A percentile compares a stretch with the other conserved stretches of the same genome.
Conservation (phyloP, 23 red algal species). For the Porphyridium purpureum region DNA sequence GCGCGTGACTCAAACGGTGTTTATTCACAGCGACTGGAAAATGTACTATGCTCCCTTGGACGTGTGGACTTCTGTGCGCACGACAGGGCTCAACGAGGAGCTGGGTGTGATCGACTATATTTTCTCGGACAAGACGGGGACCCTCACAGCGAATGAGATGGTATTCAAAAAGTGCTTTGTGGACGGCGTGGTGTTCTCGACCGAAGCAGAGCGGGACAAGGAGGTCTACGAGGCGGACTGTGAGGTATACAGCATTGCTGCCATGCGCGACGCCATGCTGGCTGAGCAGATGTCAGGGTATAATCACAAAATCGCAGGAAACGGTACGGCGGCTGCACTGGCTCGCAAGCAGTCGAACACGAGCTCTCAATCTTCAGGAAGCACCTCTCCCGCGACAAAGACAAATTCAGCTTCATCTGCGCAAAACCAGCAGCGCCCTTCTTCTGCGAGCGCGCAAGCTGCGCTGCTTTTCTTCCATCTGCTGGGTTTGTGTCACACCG, state of each 20-base stretch:
- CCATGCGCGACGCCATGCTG: conserved; percentile 8
- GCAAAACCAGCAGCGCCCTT: too few relatives aligned
- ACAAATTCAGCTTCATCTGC: too few relatives aligned
- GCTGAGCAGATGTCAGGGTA: not conserved
- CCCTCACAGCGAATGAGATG: conserved; percentile 20
- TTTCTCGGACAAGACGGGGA: conserved; percentile 27
- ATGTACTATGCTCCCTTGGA: not conserved
- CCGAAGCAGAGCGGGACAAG: not conserved
- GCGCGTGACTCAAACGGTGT: conserved; percentile 7
- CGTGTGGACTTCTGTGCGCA: conserved; percentile 6
- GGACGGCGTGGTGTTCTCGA: conserved; percentile 27
- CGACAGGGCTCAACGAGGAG: conserved; percentile 10
- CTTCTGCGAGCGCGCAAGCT: too few relatives aligned
- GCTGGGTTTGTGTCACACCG: conserved; percentile 24
- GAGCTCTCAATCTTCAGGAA: too few relatives aligned
- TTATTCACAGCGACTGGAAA: conserved; percentile 12
- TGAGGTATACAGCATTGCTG: not conserved
- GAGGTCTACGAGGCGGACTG: too few relatives aligned
- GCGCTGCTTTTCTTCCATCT: conserved; percentile 10
- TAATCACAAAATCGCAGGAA: not conserved
- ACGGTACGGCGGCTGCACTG: too few relatives aligned
- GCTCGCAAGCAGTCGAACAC: too few relatives aligned
- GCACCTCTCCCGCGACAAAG: too few relatives aligned
- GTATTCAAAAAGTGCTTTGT: conserved; percentile 44
- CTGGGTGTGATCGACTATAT: conserved; percentile 9